Evolutionary conservation across 306 rosid species (phyloP), one percentile per base, ranked within the genome.

Genomic region (Rosa multiflora): DNA sequence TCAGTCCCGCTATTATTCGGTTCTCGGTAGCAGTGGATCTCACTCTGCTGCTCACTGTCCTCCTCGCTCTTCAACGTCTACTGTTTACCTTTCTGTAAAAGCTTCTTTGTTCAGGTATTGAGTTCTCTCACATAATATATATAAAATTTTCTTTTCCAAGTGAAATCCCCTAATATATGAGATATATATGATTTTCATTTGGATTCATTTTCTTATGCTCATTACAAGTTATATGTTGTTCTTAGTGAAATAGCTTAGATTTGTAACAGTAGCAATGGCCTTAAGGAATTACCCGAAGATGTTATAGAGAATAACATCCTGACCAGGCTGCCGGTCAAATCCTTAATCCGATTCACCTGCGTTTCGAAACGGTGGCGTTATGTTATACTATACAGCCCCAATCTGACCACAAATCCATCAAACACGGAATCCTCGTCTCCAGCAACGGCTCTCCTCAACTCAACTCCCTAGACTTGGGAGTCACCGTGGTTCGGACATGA

Each of bases 311-410:
- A 53, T 1, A 14, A 68, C 4, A 68, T 68, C 47, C 73, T 69
- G 10, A 18, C 11, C 23, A 8, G 52, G 37, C 23, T 69, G 6
- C 73, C 73, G 0, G 37, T 69, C 52, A 69, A 69, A 69, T 69
- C 35, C 53, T 11, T 69, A 11, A 69, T 69, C 37, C 73, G 73
- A n/a, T 69, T 69, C 53, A 69, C 32, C 52, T 69, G 37, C 73
- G 73, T 68, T 43, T 68, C 73, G 4, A 43, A 43, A 68, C 51
- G 3, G 5, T 68, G 73, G 52, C 52, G 35, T 69, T 69, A 18
- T 26, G 20, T 42, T 20, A 43, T 59, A 59, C 66, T 43, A 29
- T 5, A 46, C 37, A 14, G 43, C 52, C 53, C 37, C 3, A 12
- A 21, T 18, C 21, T 18, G 6, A 17, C 23, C 15, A 48, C 15